Base-by-base conservation (phyloP, 345 rosid genomes). In the Trapa bicornis region DNA sequence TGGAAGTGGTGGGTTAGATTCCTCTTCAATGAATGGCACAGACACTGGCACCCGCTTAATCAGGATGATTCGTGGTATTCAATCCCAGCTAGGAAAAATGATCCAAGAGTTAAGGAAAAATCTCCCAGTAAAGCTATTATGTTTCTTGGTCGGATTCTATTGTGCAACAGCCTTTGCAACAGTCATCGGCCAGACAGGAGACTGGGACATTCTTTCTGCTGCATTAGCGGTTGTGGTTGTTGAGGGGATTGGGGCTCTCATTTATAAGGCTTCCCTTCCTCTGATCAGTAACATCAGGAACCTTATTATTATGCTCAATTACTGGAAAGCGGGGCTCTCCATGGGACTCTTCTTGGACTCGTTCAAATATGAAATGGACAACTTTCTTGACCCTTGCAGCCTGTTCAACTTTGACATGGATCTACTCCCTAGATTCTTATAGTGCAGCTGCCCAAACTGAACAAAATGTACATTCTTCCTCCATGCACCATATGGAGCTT, bases 181-280 rank as follows among this genome's bases (percentile, higher is more conserved):
- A 57, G 89, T 87, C 70, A 93, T 88, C n/a, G 98, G 98, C 74
- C 97, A 93, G 80, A 89, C 94, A 12, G 98, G 96, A 67, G 98
- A 93, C 66, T 93, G 97, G 98, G 98, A 93, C 85, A 92, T 89
- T 61, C 78, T 93, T 17, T 88, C 98, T 70, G 98, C 97, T 68
- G 96, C 83, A 47, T 77, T 89, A 56, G 96, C 96, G 36, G 92
- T 86, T 45, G 75, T 75, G 39, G 79, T 87, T 37, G 96, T 89
- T 17, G 98, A 93, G 78, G 92, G 84, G 45, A 92, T 92, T 15
- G 97, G 97, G 73, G 91, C 92, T n/a, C 86, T 93, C 68, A 89
- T 82, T 93, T 88, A 93, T 65, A 81, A 76, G 41, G 86, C 81
- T 47, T 88, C 96, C 37, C 65, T 85, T 68, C 85, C 84, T 22